These are phyloP conservation scores for Tricholoma bakamatsutake DNA, from an alignment of 768 basidiomycete genomes.

Conservation along the genomic window DNA sequence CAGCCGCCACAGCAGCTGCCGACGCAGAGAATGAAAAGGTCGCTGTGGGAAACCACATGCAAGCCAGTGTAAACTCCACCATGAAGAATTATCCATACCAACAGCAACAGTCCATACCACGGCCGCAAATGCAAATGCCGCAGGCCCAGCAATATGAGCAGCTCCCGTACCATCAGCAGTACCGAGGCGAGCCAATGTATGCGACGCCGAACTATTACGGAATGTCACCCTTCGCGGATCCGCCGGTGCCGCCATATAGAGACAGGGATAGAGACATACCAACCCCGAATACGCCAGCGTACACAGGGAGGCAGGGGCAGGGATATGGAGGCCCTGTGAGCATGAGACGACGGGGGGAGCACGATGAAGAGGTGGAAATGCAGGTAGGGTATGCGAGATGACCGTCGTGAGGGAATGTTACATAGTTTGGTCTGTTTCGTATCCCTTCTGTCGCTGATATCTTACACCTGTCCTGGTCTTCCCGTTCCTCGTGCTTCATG, in stretches of 20 bases:
- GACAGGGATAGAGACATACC: conserved; percentile 21
- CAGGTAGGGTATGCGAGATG: conserved; percentile 31
- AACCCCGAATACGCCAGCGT: conserved; percentile 12
- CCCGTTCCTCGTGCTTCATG: background rate
- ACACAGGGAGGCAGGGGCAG: conserved; percentile 14
- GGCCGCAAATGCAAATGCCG: background rate
- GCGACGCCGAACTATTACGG: conserved; percentile 9
- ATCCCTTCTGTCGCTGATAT: background rate
- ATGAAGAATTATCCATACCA: conserved; percentile 24
- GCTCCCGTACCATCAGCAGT: background rate
- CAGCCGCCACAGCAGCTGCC: conserved; percentile 67
- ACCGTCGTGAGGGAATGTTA: background rate
- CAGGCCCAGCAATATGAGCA: background rate
- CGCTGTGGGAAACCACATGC: conserved; percentile 19
- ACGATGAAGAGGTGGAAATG: conserved; percentile 30
- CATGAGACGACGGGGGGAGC: conserved; percentile 17
- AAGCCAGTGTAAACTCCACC: background rate
- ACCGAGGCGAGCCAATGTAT: background rate
- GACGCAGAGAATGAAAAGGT: conserved; percentile 36
- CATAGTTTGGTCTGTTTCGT: background rate
- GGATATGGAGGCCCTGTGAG: conserved; percentile 9
- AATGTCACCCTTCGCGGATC: conserved; percentile 24
- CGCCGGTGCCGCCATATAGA: conserved; percentile 21
- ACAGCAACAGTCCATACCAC: conserved; percentile 15
- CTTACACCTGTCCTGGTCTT: background rate